These are phyloP conservation scores for Penicillium salamii DNA, from an alignment of 495 filamentous ascomycete genomes.

Conservation along the genomic window DNA sequence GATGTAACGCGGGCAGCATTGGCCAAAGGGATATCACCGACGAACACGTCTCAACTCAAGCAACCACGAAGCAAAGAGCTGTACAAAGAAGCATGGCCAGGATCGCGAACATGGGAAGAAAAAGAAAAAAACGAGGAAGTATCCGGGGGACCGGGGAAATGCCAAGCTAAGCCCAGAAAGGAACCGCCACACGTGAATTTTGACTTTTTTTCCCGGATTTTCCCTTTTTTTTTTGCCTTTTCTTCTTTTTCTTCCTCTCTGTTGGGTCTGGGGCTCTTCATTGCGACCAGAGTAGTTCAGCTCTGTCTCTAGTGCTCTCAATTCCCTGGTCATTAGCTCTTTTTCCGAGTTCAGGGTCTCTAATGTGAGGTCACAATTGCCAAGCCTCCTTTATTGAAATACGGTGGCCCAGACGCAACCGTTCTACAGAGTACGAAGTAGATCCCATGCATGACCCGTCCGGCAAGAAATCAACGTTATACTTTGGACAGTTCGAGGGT, in stretches of 20 bases:
- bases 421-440: background rate
- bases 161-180: conserved; percentile 7
- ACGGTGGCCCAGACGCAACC: background rate
- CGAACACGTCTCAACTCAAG: background rate
- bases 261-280: too few relatives aligned
- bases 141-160: background rate
- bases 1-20: conserved; percentile 7
- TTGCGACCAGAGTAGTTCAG: too few relatives aligned
- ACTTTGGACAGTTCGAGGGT: background rate
- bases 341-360: too few relatives aligned
- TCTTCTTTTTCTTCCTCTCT: too few relatives aligned
- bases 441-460: too few relatives aligned
- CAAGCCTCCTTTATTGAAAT: background rate
- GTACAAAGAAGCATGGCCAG: background rate
- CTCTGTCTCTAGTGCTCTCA: too few relatives aligned
- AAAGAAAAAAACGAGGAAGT: background rate
- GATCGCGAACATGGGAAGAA: background rate
- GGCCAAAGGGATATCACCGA: background rate
- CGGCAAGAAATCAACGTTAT: too few relatives aligned
- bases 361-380: background rate
- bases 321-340: too few relatives aligned
- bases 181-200: conserved; percentile 7
- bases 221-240: background rate
- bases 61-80: background rate
- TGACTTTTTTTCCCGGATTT: background rate